These are phyloP conservation scores for Paramarasmius palmivorus DNA, from an alignment of 1,284 basidiomycete genomes.

Conservation along the genomic window DNA sequence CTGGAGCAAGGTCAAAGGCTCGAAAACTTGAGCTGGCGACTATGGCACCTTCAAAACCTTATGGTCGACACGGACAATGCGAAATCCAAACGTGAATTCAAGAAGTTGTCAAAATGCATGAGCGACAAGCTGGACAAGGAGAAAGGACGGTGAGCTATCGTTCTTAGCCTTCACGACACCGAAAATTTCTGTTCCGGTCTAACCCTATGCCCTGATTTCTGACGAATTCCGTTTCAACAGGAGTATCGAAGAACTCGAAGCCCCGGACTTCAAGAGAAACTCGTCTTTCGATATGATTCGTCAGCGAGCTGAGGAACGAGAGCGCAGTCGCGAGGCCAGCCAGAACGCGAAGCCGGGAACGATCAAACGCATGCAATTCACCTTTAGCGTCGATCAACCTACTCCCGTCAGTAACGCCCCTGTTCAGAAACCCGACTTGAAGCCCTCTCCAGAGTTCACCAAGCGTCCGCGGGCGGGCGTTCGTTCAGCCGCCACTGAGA, in stretches of 20 bases:
- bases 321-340: conserved; percentile 73
- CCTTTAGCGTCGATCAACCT: conserved; percentile 77
- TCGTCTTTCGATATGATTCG: conserved; percentile 73
- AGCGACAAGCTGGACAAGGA: conserved; percentile 86
- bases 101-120: conserved; percentile 81
- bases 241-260: conserved; percentile 77
- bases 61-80: conserved; percentile 87
- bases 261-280: conserved; percentile 75
- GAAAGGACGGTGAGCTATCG: conserved; percentile 68
- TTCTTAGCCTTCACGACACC: conserved; percentile 5
- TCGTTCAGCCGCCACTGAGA: conserved; percentile 14
- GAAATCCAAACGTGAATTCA: conserved; percentile 82
- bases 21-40: conserved; percentile 84
- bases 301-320: conserved; percentile 76
- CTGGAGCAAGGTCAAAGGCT: conserved; percentile 84
- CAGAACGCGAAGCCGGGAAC: conserved; percentile 62
- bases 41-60: conserved; percentile 85
- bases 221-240: conserved; percentile 32
- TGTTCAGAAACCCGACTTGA: conserved; percentile 65
- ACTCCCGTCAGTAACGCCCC: conserved; percentile 42
- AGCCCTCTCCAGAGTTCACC: conserved; percentile 67
- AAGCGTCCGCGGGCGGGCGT: conserved; percentile 35
- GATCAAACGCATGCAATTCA: conserved; percentile 84
- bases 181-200: conserved; percentile 28
- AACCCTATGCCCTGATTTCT: conserved; percentile 2